Evolutionary conservation across 192 early-diverging fungal genomes (phyloP), one percentile per base, ranked within the genome.

Genomic region (Backusella westeae): DNA sequence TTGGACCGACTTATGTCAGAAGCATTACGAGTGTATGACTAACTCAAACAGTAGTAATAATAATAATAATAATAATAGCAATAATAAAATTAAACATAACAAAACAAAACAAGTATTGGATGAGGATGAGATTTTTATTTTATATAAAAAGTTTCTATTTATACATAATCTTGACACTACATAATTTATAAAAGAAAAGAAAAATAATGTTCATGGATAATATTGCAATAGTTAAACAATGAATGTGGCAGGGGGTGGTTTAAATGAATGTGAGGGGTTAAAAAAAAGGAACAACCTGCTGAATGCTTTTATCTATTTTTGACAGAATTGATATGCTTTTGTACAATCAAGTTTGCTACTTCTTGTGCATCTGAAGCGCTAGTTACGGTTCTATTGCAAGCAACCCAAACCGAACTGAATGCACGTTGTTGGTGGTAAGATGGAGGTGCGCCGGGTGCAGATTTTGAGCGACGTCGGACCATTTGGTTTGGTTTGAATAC

Each of bases 1-100:
- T 66, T 85, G 39, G 81, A 85, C 71, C 69, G 41, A 36, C 49
- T 85, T 46, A 80, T 85, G 81, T 66, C 67, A 69, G 77, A 84
- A 44, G 75, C 79, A 17, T 34, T 83, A 17, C 52, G 72, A 63
- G 73, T 75, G 6, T 80, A 77, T 72, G 52, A 63, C 19, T 75
- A 32, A 32, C 32, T 32, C 32, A 32, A 32, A 32, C 0, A 32
- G 32, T 32, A 32, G 1, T 2, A 32, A 1, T 2, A 36, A 65
- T 74, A 41, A 67, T 41, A 23, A 39, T 4, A 8, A 4, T 19
- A 32, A n/a, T 49, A 49, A 6, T 49, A 49, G 19, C 46, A 49
- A 19, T 49, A 49, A 49, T 19, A 49, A 32, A 15, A 53, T 14
- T 23, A 19, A n/a, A 59, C 19, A 36, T 36, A 34, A 68, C 15